Percentiles rank a stretch among this genome's conserved stretches.
These are phyloP conservation scores for Diplocarpon mali DNA, from an alignment of 2,329 filamentous ascomycete genomes.

Conservation along the genomic window DNA sequence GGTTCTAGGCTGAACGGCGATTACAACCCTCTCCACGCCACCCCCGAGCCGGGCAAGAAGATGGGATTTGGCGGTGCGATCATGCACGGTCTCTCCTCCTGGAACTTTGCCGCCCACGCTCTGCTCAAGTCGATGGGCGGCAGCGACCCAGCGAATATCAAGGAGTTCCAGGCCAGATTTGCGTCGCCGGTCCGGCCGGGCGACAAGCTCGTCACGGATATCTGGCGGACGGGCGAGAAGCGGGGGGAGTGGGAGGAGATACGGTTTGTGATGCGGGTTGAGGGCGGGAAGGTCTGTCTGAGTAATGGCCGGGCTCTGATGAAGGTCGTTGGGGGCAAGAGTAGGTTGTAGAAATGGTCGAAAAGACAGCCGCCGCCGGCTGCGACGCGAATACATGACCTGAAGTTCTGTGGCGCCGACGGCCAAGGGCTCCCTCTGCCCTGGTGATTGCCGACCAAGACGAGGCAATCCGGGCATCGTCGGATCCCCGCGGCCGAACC, in stretches of 20 bases:
- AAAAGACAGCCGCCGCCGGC: too few species aligned
- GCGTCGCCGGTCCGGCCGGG: conserved; percentile 75
- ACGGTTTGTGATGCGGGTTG: conserved; percentile 66
- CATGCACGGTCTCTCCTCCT: conserved; percentile 81
- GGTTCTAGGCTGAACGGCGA: conserved; percentile 70
- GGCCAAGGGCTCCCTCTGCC: too few species aligned
- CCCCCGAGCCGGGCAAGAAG: conserved; percentile 70
- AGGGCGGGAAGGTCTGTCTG: conserved; percentile 72
- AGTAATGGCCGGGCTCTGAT: conserved; percentile 79
- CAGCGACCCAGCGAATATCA: conserved; percentile 69
- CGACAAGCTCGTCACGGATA: conserved; percentile 69
- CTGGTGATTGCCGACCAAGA: too few species aligned
- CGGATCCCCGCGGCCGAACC: too few species aligned
- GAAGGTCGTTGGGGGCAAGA: conserved; percentile 21
- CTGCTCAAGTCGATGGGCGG: conserved; percentile 63
- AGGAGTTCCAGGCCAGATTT: conserved; percentile 82
- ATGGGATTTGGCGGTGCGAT: conserved; percentile 89
- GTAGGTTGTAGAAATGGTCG: conserved; percentile 18
- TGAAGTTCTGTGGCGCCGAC: too few species aligned
- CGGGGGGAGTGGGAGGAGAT: conserved; percentile 70
- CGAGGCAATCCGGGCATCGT: too few species aligned
- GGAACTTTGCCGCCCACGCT: conserved; percentile 68
- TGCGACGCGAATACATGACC: too few species aligned
- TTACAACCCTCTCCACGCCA: conserved; percentile 87
- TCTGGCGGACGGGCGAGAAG: conserved; percentile 64